A percentile compares a stretch with the other conserved stretches of the same genome.
phyloP scores from a whole-genome alignment of 345 rosid species.

The Brassica carinata region DNA sequence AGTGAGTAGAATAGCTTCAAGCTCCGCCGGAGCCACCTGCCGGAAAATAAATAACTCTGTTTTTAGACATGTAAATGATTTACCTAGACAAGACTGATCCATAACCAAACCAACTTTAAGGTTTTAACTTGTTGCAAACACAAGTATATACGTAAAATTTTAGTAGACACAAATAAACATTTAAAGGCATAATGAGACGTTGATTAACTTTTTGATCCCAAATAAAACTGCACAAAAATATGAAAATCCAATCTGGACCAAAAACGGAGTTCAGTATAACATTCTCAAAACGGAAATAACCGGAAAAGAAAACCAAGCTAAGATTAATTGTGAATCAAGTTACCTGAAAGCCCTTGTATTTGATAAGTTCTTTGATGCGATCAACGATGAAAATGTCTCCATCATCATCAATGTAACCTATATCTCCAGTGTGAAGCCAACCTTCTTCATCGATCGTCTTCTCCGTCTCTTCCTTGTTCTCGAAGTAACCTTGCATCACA shows the following conservation, averaged over 20 bases:
- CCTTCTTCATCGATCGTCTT: slow-evolving; percentile 75
- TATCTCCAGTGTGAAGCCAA: slow-evolving; percentile 92
- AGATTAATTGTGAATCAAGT: background rate
- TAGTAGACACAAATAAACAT: background rate
- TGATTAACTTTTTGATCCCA: background rate
- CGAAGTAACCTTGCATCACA: slow-evolving; percentile 88
- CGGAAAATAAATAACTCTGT: background rate
- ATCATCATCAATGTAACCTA: slow-evolving; percentile 87
- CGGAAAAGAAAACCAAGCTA: background rate
- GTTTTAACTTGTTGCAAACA: background rate
- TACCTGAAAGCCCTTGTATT: slow-evolving; percentile 95
- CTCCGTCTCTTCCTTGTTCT: slow-evolving; percentile 74
- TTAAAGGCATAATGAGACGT: background rate
- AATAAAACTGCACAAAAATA: background rate
- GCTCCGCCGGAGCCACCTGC: slow-evolving; percentile 94
- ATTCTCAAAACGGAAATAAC: background rate
- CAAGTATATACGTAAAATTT: background rate
- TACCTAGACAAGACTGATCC: background rate
- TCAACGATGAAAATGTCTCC: slow-evolving; percentile 92
- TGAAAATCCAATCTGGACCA: background rate
- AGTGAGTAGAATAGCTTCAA: slow-evolving; percentile 74
- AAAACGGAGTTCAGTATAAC: background rate
- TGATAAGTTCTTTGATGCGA: slow-evolving; percentile 91
- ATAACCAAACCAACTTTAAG: background rate
- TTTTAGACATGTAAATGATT: background rate